phyloP scores from a whole-genome alignment of 345 rosid species.

The Xanthoceras sorbifolium region DNA sequence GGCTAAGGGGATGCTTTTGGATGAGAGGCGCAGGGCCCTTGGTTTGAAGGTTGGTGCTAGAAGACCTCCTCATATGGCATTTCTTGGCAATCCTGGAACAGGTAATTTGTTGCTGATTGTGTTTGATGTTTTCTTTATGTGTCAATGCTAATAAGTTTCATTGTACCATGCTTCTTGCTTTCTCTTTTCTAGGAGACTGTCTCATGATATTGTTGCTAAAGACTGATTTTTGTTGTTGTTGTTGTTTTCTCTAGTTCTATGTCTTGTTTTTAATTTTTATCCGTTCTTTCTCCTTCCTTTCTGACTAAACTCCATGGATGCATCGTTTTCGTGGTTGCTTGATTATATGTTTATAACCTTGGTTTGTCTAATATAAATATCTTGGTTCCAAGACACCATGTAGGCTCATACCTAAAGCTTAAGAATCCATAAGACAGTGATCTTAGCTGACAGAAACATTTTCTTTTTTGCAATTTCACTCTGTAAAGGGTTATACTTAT shows the following conservation, averaged over 20 bases:
- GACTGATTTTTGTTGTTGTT: not conserved
- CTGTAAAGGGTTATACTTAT: not conserved
- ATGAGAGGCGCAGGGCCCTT: slow-evolving; percentile 91
- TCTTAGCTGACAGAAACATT: not conserved
- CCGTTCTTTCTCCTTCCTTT: not conserved
- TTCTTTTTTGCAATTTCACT: not conserved
- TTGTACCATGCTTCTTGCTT: not conserved
- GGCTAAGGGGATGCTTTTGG: slow-evolving; percentile 99
- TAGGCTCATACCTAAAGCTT: not conserved
- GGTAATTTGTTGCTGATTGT: slow-evolving; percentile 41
- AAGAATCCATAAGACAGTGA: not conserved
- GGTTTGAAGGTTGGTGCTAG: slow-evolving; percentile 82
- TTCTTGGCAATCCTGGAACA: slow-evolving; percentile 98
- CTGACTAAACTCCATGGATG: not conserved
- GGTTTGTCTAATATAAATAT: not conserved
- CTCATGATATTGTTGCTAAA: not conserved
- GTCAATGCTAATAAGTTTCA: not conserved
- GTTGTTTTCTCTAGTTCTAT: not conserved
- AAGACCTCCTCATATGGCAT: slow-evolving; percentile 98
- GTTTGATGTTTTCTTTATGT: not conserved
- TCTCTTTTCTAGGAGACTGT: not conserved
- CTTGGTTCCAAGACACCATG: not conserved
- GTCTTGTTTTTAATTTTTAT: not conserved
- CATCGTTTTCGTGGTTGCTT: not conserved
- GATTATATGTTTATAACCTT: not conserved